Evolutionary conservation across 306 rosid species (phyloP), one percentile per base, ranked within the genome.

Genomic region (Trifolium repens): DNA sequence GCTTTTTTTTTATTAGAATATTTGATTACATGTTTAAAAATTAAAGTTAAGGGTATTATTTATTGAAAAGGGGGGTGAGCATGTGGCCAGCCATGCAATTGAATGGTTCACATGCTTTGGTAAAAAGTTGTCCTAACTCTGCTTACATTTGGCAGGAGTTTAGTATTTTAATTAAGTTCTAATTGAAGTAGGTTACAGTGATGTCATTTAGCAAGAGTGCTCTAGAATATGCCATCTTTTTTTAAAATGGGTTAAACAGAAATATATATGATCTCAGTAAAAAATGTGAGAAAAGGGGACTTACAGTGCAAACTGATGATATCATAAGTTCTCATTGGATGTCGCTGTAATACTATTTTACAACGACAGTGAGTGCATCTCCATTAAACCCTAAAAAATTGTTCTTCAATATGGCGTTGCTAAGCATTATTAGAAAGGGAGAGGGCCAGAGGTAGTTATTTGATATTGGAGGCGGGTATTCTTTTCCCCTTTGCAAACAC

Each of bases 11-110:
- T 55, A 71, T 81, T 76, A 73, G 78, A 78, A 37, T 76, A 71
- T 81, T 76, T 75, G 78, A 75, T 55, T 76, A 73, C 80, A 67
- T 76, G 80, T 63, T 54, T 59, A 72, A 50, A 82, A 81, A 72
- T 43, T 32, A 39, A 39, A 43, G 62, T 32, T 73, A n/a, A 42
- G 26, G 52, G 64, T 78, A 40, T 63, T 63, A 47, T 84, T 44
- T 53, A 39, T 71, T 9, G 34, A 26, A 72, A 76, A 84, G 54
- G 63, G 80, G 82, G 77, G 71, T 72, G 44, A 79, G 76, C 88
- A 81, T 84, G 91, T 80, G 92, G 86, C 70, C 84, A 76, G 78
- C 88, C 83, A 73, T 70, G 79, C 70, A 43, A 79, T 84, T 83
- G 73, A 82, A 81, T 32, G 88, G 81, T 73, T 82, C 90, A 85